A percentile compares a stretch with the other conserved stretches of the same genome.
These are phyloP conservation scores for Periconia sp. DNA, from an alignment of 2,329 filamentous ascomycete genomes.

Conservation along the genomic window DNA sequence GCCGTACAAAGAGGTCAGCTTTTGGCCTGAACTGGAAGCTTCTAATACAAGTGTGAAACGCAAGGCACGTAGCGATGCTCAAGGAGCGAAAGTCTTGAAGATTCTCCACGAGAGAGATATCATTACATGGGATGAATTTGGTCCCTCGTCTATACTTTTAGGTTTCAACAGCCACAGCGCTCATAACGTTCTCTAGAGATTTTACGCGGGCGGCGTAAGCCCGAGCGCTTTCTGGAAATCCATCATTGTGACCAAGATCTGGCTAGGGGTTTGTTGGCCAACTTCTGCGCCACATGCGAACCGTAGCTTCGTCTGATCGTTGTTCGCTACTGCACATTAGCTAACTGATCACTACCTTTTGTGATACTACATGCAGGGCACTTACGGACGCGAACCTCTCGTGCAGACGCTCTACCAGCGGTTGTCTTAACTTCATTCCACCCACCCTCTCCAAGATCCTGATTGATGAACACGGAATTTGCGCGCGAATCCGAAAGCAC, in stretches of 20 bases:
- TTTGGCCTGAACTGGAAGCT: too few species aligned
- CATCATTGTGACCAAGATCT: conserved; percentile 24
- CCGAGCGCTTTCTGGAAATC: conserved; percentile 26
- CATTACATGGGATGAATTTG: too few species aligned
- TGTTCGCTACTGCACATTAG: conserved; percentile 16
- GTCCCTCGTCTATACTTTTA: too few species aligned
- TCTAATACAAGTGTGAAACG: too few species aligned
- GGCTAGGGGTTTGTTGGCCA: conserved; percentile 9
- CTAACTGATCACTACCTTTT: background rate
- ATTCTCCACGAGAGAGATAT: too few species aligned
- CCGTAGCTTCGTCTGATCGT: conserved; percentile 22
- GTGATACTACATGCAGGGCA: background rate
- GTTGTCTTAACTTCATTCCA: conserved; percentile 23
- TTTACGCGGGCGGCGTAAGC: too few species aligned
- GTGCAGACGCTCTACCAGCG: conserved; percentile 21
- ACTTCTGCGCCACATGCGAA: conserved; percentile 22
- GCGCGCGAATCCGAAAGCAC: conserved; percentile 19
- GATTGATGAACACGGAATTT: conserved; percentile 23
- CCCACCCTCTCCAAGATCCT: conserved; percentile 18
- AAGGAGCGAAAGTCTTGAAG: too few species aligned
- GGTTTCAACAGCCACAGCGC: too few species aligned
- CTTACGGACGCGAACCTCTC: conserved; percentile 25
- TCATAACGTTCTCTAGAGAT: too few species aligned
- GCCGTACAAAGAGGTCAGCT: too few species aligned
- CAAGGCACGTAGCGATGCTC: too few species aligned